Base-by-base conservation (phyloP, 208 protist species). In the Crithidia acanthocephali region DNA sequence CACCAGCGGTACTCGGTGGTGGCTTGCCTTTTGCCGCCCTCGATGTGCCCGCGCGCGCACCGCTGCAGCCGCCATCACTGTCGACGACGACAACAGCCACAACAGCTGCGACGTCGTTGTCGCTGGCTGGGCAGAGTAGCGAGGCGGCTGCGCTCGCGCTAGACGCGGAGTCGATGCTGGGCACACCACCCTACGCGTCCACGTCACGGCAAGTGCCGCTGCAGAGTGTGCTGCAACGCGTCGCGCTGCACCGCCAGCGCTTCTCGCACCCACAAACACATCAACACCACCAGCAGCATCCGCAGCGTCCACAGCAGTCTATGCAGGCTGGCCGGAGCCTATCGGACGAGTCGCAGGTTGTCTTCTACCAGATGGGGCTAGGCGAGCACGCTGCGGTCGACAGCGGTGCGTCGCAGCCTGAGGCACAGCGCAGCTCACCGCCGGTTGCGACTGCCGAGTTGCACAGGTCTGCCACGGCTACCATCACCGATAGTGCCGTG, bases 151-250 rank as follows among this genome's bases (percentile, higher is more conserved):
- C 25, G 1, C 23, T 15, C 0, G 61, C 47, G 44, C 44, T 99
- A 60, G 97, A 99, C 59, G 99, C 99, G 83, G 97, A 99, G 74
- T 99, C 98, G 98, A 87, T 98, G 63, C 90, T 84, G 72, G 98
- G 99, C 80, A 96, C 99, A 35, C 94, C 99, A 7, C 99, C 37
- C 9, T 42, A 99, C 68, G 52, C 97, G 99, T 94, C 99, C 99
- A n/a, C 25, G 16, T 22, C 5, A 2, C 4, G 18, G 8, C 33
- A 42, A 4, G 35, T 25, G 22, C 56, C 5, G 25, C 40, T 27
- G 40, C n/a, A 30, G 18, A 45, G 15, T 4, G 44, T 40, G 44
- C 25, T 65, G 27, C 59, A 65, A 27, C 59, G 59, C 23, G 58
- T 25, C 25, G 48, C 59, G 45, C 25, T 65, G 28, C 44, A 53